Percentiles rank a stretch among this genome's conserved stretches.
phyloP scores from a whole-genome alignment of 305 asterid genomes.

The Stenogyne calaminthoides region DNA sequence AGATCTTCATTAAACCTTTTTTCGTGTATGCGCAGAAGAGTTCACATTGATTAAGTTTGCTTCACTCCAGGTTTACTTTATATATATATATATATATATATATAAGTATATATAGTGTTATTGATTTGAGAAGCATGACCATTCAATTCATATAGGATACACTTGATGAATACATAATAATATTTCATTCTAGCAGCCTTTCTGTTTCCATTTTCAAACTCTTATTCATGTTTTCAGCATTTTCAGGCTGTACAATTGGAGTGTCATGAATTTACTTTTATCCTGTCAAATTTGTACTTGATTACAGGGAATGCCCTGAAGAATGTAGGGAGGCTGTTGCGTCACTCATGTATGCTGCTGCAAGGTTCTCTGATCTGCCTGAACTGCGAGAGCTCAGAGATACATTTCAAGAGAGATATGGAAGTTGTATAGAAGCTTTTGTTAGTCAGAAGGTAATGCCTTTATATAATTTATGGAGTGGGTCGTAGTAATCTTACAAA shows the following conservation, averaged over 20 bases:
- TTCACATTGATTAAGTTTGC: neutral
- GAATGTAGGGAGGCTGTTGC: conserved; percentile 91
- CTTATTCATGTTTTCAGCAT: neutral
- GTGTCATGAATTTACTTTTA: conserved; percentile 25
- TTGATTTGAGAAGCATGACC: neutral
- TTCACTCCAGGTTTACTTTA: neutral
- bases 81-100: too few relatives aligned
- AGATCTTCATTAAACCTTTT: neutral
- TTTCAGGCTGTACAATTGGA: conserved; percentile 18
- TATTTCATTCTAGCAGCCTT: neutral
- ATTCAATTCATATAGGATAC: neutral
- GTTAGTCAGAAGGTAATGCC: conserved; percentile 76
- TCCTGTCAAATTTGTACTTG: conserved; percentile 26
- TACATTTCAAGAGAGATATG: conserved; percentile 76
- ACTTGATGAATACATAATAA: neutral
- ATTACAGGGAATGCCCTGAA: conserved; percentile 88
- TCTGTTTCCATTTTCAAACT: neutral
- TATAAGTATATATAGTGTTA: too few relatives aligned
- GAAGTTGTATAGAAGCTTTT: conserved; percentile 59
- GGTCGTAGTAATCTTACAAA: neutral
- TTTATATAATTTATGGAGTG: conserved; percentile 4
- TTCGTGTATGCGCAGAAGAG: neutral
- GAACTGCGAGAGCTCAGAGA: conserved; percentile 93
- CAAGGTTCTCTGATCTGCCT: conserved; percentile 95
- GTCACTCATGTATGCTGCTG: conserved; percentile 93